These are phyloP conservation scores for Calonectria pauciramosa DNA, from an alignment of 2,329 filamentous ascomycete genomes.

Conservation along the genomic window DNA sequence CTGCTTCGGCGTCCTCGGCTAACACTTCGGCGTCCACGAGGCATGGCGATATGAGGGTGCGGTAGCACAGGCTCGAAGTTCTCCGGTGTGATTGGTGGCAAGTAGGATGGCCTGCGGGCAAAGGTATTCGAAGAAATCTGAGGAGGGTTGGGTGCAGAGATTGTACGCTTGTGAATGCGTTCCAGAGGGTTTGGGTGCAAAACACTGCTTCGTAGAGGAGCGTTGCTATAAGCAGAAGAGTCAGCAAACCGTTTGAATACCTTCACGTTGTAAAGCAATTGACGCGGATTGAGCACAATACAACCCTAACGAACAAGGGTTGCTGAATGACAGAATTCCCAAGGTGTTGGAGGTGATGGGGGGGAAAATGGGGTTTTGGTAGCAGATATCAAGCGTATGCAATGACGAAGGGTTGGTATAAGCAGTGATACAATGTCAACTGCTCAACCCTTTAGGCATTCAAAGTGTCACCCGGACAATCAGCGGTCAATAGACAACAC, in stretches of 20 bases:
- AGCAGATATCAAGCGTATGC: background rate
- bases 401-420: conserved; percentile 18
- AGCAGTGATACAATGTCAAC: conserved; percentile 27
- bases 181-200: conserved; percentile 35
- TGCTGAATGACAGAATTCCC: background rate
- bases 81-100: conserved; percentile 35
- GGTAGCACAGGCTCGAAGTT: conserved; percentile 35
- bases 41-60: conserved; percentile 30
- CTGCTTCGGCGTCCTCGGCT: conserved; percentile 34
- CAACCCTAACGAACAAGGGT: background rate
- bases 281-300: background rate
- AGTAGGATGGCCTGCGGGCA: conserved; percentile 36
- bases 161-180: conserved; percentile 62
- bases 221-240: conserved; percentile 4
- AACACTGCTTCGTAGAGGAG: conserved; percentile 14
- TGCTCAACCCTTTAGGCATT: background rate
- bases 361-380: background rate
- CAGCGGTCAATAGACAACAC: background rate
- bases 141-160: conserved; percentile 63
- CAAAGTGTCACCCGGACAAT: background rate
- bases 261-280: background rate
- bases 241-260: conserved; percentile 6
- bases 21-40: conserved; percentile 25
- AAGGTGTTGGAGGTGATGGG: background rate
- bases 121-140: conserved; percentile 36